Percentiles rank a stretch among this genome's conserved stretches.
These are phyloP conservation scores for Candida peoriensis DNA, from an alignment of 805 yeast genomes.

Conservation along the genomic window DNA sequence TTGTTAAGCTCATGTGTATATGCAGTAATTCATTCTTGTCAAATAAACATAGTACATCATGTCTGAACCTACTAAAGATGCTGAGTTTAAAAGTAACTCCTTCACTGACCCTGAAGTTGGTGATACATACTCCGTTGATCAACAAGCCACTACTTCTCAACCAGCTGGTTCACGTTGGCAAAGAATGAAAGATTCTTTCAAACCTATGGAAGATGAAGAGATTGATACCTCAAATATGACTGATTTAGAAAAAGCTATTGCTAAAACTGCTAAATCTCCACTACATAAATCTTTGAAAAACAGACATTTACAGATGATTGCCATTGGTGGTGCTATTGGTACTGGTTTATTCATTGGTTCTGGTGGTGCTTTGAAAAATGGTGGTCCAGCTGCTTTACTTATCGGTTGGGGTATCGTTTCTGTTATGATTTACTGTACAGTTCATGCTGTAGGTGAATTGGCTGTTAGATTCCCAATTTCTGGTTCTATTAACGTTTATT, in stretches of 20 bases:
- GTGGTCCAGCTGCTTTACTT: conserved; percentile 51
- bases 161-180: conserved; percentile 12
- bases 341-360: conserved; percentile 78
- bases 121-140: conserved; percentile 18
- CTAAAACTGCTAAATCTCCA: conserved; percentile 10
- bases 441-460: conserved; percentile 55
- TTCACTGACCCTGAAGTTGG: conserved; percentile 21
- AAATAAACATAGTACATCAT: not conserved
- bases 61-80: conserved; percentile 6
- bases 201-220: conserved; percentile 7
- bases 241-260: conserved; percentile 42
- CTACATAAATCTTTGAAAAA: conserved; percentile 32
- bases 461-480: conserved; percentile 65
- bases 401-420: conserved; percentile 47
- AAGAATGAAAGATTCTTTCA: conserved; percentile 18
- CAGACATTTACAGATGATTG: conserved; percentile 75
- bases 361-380: conserved; percentile 51
- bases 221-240: conserved; percentile 24
- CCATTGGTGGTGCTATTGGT: conserved; percentile 81
- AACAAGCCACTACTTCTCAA: not conserved
- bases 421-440: conserved; percentile 42
- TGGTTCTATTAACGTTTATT: conserved; percentile 58
- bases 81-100: conserved; percentile 7
- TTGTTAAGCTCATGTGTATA: too few species aligned
- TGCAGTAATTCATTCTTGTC: too few species aligned